Evolutionary conservation across 805 yeast species (phyloP), one percentile per base, ranked within the genome.

Genomic region (Kluyveromyces dobzhanskii): DNA sequence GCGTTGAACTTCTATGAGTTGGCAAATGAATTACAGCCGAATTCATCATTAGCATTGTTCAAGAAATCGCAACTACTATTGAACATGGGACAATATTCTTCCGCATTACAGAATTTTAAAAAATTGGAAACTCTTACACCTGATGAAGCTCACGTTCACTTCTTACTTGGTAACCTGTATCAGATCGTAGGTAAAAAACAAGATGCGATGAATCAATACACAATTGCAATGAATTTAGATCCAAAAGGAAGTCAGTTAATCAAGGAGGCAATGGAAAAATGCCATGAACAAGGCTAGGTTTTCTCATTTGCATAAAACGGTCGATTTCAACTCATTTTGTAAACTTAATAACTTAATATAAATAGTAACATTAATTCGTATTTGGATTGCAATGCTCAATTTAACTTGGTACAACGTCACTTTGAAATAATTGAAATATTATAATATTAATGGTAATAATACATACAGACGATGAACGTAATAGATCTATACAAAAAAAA

Each of bases 141-240:
- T 0, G 94, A 90, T 57, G 97, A 90, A 57, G 94, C 96, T 0
- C 79, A 85, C 38, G 95, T 90, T 19, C 97, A 90, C 59, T 86
- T 83, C 59, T 64, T 88, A 30, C 66, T 92, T 33, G 98, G 97
- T 9, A 86, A 86, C 53, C 69, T 88, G 39, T 86, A 87, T 69
- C 84, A 80, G 50, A 73, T 80, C 23, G 75, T 81, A 46, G 79
- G 80, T 21, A 77, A 84, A 44, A 80, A 78, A 50, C 76, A 75
- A 48, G 78, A 73, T 46, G 97, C 98, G 1, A 73, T 90, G 19
- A 77, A 76, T 48, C 90, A 85, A 51, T 85, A 85, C 48, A 90
- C 97, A 0, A 73, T 80, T 32, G 97, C 98, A 1, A 68, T 86
- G 62, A 85, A 85, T 53, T 67, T 90, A 46, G 97, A 90, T 59